Base-by-base conservation (phyloP, 345 rosid genomes). In the Theobroma cacao region DNA sequence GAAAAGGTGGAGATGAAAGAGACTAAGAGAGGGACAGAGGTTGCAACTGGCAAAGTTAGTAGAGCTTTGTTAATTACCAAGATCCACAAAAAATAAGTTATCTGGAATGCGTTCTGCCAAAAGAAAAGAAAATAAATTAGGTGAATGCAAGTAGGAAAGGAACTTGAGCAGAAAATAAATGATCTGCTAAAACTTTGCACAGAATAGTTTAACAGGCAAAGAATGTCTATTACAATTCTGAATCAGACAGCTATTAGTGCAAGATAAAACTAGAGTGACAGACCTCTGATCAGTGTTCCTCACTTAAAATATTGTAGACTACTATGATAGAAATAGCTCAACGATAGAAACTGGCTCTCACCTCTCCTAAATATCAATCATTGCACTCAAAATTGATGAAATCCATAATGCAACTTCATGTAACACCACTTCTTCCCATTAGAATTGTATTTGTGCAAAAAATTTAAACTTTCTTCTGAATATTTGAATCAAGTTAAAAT, bases 91-190 rank as follows among this genome's bases (percentile, higher is more conserved):
- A 94, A 94, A 78, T 94, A 97, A 1, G 99, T 97, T 79, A 97
- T 94, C 85, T 94, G 98, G 86, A 97, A 94, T 7, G 98, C 99
- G 33, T 93, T 97, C 99, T 96, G 95, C 89, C 88, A 28, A 30
- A 64, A 65, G 36, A 70, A 77, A 10, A 66, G 5, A 26, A 26
- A 3, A 67, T 41, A 67, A 41, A 38, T 67, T 22, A 67, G 72
- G 72, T 40, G 14, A 74, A 60, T 55, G 58, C 64, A 77, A 66
- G 15, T 10, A 52, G 74, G 38, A 45, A 43, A 75, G 13, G 47
- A 38, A 36, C 45, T 10, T 55, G 61, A 26, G 30, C 22, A 58
- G 5, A 58, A 58, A 58, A 58, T 56, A 2, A 24, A 58, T 3
- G 63, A 58, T 26, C 63, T 4, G 22, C 62, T 1, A 58, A 58